Evolutionary conservation across 23 red algal genomes (phyloP), one percentile per base, ranked within the genome.

Genomic region (Gracilaria domingensis): DNA sequence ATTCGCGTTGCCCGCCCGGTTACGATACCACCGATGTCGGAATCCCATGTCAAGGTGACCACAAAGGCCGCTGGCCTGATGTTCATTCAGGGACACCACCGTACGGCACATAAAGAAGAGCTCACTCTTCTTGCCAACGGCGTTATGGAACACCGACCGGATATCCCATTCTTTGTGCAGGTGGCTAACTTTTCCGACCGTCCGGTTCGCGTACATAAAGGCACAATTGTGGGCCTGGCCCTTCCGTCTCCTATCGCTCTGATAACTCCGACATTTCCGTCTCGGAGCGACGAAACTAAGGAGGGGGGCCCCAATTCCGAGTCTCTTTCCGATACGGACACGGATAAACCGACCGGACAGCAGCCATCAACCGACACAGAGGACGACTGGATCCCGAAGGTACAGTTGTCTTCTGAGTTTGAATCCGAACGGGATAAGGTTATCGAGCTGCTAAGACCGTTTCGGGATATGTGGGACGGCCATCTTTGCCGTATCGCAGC

Each of bases 171-270:
- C 34, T 57, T 30, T 23, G 56, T 83, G 28, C 56, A 35, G 9
- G 35, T 83, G 53, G 80, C 80, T 26, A 3, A 83, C 51, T 83
- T 83, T 34, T 45, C 47, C 21, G 51, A 83, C 57, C 56, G 42
- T 11, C 42, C 42, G 42, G 42, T 45, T 7, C 42, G 42, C 42
- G 4, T 45, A 45, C 42, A 45, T 11, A 45, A 45, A 11, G 11
- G 11, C 42, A 4, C 4, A 45, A 45, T 45, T 45, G 42, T 45
- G 5, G 42, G 42, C 42, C 42, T 45, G 5, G 57, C 80, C n/a
- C 5, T 83, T 20, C 80, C 56, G 23, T 42, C 24, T 12, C 30
- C 51, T 8, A 36, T 57, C 37, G 51, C 30, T 17, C 6, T 54
- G 48, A 54, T 79, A 14, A 64, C 58, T 26, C 58, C 58, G 14